Base-by-base conservation (phyloP, 768 basidiomycete genomes). In the Kwoniella dendrophila region DNA sequence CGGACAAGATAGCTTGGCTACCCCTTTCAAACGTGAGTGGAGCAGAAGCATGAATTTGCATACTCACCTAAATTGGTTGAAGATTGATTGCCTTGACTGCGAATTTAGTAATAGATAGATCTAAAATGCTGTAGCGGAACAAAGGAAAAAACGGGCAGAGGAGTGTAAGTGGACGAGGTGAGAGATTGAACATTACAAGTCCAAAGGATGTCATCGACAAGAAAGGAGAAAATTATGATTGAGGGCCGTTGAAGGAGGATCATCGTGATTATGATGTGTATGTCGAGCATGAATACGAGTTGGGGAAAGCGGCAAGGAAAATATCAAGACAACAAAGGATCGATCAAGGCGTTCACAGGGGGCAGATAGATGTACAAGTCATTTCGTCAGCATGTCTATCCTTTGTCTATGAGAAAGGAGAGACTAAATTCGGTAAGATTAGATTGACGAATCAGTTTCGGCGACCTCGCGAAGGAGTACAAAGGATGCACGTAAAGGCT, bases 121-220 rank as follows among this genome's bases (percentile, higher is more conserved):
- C 1, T 11, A 34, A 40, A 49, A 59, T 53, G 66, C 63, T 64
- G 57, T 70, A 61, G 43, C 33, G 48, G 56, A 40, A 70, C 62
- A 70, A 70, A 70, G 69, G 69, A 70, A 58, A 38, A 27, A 48
- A 48, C 60, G 43, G 50, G 22, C 34, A 51, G 51, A 59, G 8
- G 22, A n/a, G 47, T 29, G 44, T 16, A 27, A 49, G 10, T 16
- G 47, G 29, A 24, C 38, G 43, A 64, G 47, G 32, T 48, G 52
- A 2, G 20, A 40, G n/a, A 18, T 33, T 38, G 51, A 22, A 51
- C 49, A 51, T 51, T 33, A 51, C 40, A 24, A 48, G 18, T 2
- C 14, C 26, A 47, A 45, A 45, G 52, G 52, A 38, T 18, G 29
- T 56, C 10, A 29, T 16, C 41, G 11, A 56, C 26, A 24, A 29